Base-by-base conservation (phyloP, 2,329 filamentous ascomycete species). In the Aspergillus ochraceus region DNA sequence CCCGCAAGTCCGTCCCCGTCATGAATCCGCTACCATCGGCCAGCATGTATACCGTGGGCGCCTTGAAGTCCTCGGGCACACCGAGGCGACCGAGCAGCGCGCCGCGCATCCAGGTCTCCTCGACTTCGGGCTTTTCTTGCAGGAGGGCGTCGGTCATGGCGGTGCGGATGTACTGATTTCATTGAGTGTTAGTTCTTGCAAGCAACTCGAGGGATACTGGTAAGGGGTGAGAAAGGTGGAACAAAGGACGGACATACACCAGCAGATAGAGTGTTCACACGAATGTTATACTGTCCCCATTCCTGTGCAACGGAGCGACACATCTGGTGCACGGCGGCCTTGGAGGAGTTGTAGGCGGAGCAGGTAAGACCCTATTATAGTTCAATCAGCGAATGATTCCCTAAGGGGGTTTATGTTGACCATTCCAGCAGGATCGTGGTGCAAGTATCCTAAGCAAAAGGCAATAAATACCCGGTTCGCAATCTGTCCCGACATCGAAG, bases 201-300 rank as follows among this genome's bases (percentile, higher is more conserved):
- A n/a, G n/a, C n/a, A n/a, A n/a, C n/a, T n/a, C n/a, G n/a, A n/a
- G n/a, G n/a, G n/a, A n/a, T n/a, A n/a, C n/a, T n/a, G n/a, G n/a
- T n/a, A n/a, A n/a, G n/a, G n/a, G n/a, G n/a, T n/a, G n/a, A n/a
- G n/a, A n/a, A n/a, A n/a, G n/a, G n/a, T n/a, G n/a, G n/a, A n/a
- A n/a, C n/a, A n/a, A n/a, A n/a, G n/a, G n/a, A n/a, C n/a, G n/a
- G 6, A 68, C 73, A 61, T 73, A 79, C 77, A 9, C 91, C 90
- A 0, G 91, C 90, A 20, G 88, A 91, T 63, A 95, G 85, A 14
- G 89, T 92, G 78, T 95, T 94, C 62, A 94, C 88, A 2, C 90
- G 85, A 69, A 95, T 93, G 42, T 86, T 86, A 72, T 90, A 77
- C 66, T 80, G 74, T 57, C 71, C 79, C 80, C 75, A 83, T 71